phyloP scores from a whole-genome alignment of 306 rosid genomes.

The apple (Malus domestica) region ASM211411v1 NC_041800.1:16899501-16900000 shows the following conservation, averaged over 20 bases:
- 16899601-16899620: constrained; percentile 47
- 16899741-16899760: constrained; percentile 96
- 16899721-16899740: constrained; percentile 34
- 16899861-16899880: neutral
- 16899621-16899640: neutral
- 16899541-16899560: constrained; percentile 88
- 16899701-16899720: neutral
- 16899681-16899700: neutral
- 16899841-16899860: neutral
- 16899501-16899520: neutral
- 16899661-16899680: neutral
- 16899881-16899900: neutral
- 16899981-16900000: constrained; percentile 93
- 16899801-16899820: constrained; percentile 51
- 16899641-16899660: neutral
- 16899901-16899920: neutral
- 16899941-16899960: constrained; percentile 94
- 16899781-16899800: constrained; percentile 97
- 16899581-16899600: constrained; percentile 73
- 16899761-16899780: constrained; percentile 82
- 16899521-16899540: constrained; percentile 68
- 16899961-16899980: constrained; percentile 82
- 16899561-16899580: constrained; percentile 81
- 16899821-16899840: neutral
- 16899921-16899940: constrained; percentile 64